Conservation (phyloP, 768 basidiomycete genomes). For the Asterophora parasitica region DNA sequence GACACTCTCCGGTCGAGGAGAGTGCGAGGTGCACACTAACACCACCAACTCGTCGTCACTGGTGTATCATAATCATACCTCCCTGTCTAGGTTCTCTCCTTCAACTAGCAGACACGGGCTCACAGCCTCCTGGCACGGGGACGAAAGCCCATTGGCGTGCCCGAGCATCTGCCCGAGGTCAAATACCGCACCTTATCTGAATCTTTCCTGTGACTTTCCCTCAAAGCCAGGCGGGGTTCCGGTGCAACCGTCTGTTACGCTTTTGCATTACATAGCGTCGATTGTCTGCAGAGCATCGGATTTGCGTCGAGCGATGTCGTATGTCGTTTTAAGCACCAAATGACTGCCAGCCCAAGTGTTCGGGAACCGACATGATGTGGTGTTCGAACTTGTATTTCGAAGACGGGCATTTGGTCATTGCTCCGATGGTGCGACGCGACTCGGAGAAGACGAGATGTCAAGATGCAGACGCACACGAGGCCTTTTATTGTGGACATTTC, state of each 20-base stretch:
- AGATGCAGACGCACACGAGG: too few species aligned
- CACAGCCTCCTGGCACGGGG: not conserved
- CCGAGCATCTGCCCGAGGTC: slow-evolving; percentile 1
- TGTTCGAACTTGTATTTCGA: not conserved
- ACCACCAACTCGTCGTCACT: too few species aligned
- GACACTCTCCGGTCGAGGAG: not conserved
- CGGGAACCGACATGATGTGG: too few species aligned
- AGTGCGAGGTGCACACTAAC: not conserved
- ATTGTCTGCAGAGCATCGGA: not conserved
- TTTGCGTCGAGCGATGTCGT: not conserved
- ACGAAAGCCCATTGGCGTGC: not conserved
- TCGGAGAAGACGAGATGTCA: not conserved
- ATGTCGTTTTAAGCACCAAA: not conserved
- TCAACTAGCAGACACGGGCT: not conserved
- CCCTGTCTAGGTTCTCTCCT: not conserved
- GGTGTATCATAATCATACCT: not conserved
- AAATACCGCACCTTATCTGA: not conserved
- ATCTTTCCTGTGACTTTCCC: too few species aligned
- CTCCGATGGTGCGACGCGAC: not conserved
- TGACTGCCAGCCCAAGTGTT: not conserved
- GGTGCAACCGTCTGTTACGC: not conserved
- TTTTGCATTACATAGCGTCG: not conserved
- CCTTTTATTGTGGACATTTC: too few species aligned
- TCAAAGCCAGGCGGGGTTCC: not conserved
- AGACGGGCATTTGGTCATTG: not conserved